A percentile compares a stretch with the other conserved stretches of the same genome.
Evolutionary conservation across 768 basidiomycete species (phyloP).

Genomic region (Leccinum boreale): DNA sequence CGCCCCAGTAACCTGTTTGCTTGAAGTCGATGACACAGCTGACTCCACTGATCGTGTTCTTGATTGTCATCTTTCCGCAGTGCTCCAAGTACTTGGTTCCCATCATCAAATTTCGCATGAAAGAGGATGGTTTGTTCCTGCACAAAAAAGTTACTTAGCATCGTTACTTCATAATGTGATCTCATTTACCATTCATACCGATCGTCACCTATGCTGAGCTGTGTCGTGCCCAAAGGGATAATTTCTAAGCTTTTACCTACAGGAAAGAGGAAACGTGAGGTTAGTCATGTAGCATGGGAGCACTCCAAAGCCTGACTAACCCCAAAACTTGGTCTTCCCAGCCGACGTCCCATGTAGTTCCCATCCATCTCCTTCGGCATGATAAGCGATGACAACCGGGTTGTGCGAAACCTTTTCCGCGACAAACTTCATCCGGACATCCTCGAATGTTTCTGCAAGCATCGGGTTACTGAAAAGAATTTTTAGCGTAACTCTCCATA

Average conservation of each 20-base stretch:
- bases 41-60: slow-evolving; percentile 52
- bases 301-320: slow-evolving; percentile 38
- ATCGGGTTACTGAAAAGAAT: slow-evolving; percentile 68
- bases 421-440: slow-evolving; percentile 73
- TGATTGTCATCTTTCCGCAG: slow-evolving; percentile 72
- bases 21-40: slow-evolving; percentile 82
- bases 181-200: slow-evolving; percentile 63
- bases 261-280: slow-evolving; percentile 9
- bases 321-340: slow-evolving; percentile 89
- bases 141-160: neutral
- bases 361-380: slow-evolving; percentile 80
- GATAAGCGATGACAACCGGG: slow-evolving; percentile 81
- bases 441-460: slow-evolving; percentile 87
- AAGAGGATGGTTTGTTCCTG: slow-evolving; percentile 86
- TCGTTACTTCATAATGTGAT: neutral
- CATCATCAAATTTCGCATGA: slow-evolving; percentile 86
- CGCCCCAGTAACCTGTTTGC: slow-evolving; percentile 79
- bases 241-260: slow-evolving; percentile 88
- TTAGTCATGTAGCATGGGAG: slow-evolving; percentile 17
- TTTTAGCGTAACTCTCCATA: slow-evolving; percentile 5
- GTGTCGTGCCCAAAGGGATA: slow-evolving; percentile 71
- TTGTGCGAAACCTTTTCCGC: slow-evolving; percentile 88
- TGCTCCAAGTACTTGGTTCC: slow-evolving; percentile 91
- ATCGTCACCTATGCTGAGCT: slow-evolving; percentile 64
- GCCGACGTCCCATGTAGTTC: slow-evolving; percentile 70